These are phyloP conservation scores for Corrigiola litoralis DNA, from an alignment of 179 eudicot genomes.

Conservation along the genomic window DNA sequence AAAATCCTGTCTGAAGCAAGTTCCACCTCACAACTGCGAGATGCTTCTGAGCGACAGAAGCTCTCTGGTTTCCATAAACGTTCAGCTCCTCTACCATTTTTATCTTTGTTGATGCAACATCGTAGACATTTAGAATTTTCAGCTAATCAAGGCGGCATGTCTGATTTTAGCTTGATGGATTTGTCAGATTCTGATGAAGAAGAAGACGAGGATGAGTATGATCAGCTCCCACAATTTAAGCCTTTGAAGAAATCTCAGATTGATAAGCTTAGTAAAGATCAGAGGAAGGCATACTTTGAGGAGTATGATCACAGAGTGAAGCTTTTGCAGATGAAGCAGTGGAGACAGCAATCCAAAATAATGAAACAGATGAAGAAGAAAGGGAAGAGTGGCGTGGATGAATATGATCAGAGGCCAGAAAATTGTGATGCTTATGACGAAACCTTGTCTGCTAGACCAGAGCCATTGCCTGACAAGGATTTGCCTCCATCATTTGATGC, in stretches of 20 bases:
- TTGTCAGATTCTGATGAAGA: constrained; percentile 61
- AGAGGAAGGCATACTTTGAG: constrained; percentile 75
- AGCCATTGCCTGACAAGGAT: constrained; percentile 75
- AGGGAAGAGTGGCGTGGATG: constrained; percentile 36
- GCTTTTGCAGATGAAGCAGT: constrained; percentile 82
- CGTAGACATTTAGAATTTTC: constrained; percentile 74
- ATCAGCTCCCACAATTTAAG: constrained; percentile 83
- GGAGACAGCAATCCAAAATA: constrained; percentile 66
- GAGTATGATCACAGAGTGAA: constrained; percentile 87
- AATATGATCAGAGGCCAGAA: constrained; percentile 39
- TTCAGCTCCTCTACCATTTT: constrained; percentile 64
- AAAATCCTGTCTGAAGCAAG: constrained; percentile 76
- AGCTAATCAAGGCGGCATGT: constrained; percentile 60
- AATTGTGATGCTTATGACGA: constrained; percentile 48
- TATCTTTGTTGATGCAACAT: constrained; percentile 68
- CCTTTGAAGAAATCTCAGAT: constrained; percentile 66
- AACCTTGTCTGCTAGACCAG: constrained; percentile 60
- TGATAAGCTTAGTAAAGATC: constrained; percentile 58
- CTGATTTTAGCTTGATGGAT: constrained; percentile 67
- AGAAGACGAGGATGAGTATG: constrained; percentile 77
- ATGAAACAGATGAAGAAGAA: constrained; percentile 58
- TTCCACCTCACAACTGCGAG: constrained; percentile 54
- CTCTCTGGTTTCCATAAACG: constrained; percentile 70
- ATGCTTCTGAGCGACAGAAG: constrained; percentile 56
- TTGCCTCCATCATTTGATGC: constrained; percentile 75